A percentile compares a stretch with the other conserved stretches of the same genome.
Conservation (phyloP, 2,329 filamentous ascomycete species). For the Pseudogymnoascus sp. region DNA sequence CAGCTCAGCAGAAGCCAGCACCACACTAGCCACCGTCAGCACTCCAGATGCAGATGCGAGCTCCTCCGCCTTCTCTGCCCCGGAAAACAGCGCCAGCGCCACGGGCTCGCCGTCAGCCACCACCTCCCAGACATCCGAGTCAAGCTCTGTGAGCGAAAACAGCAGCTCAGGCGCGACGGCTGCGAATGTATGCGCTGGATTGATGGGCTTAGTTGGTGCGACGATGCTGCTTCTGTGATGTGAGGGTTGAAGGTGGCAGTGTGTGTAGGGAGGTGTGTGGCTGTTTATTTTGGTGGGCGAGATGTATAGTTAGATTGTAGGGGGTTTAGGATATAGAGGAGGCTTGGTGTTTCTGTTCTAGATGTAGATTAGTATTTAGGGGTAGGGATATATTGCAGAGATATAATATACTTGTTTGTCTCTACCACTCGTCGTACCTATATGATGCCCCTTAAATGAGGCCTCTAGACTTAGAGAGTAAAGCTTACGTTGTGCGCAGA, state of each 20-base stretch:
- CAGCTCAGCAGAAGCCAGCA: neutral
- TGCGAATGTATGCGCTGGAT: neutral
- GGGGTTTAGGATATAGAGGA: neutral
- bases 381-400: neutral
- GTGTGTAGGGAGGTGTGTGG: neutral
- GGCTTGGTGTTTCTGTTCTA: neutral
- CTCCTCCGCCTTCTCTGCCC: neutral
- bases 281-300: neutral
- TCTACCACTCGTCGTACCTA: neutral
- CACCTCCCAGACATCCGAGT: neutral
- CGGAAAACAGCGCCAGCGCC: neutral
- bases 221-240: neutral
- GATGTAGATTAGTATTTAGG: neutral
- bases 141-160: neutral
- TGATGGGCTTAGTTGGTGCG: neutral
- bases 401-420: neutral
- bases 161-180: neutral
- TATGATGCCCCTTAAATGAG: too few species aligned
- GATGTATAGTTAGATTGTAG: neutral
- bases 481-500: too few species aligned
- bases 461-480: too few species aligned
- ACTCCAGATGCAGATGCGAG: neutral
- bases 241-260: neutral
- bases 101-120: neutral
- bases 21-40: neutral